Evolutionary conservation across 495 filamentous ascomycete genomes (phyloP).

Genomic region (Physcia stellaris): DNA sequence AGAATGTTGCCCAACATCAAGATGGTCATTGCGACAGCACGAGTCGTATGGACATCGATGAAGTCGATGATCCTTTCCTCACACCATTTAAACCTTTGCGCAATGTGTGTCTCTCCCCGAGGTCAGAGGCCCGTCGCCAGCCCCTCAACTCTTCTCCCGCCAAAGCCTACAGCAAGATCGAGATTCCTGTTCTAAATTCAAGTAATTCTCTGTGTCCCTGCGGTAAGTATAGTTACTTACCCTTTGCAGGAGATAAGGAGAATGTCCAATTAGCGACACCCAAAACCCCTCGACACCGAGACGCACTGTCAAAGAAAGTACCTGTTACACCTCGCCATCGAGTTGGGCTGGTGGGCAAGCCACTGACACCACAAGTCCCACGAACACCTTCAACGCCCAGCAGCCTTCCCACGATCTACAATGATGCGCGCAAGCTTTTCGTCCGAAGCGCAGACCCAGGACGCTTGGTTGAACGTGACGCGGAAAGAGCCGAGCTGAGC

Average conservation of each 20-base stretch:
- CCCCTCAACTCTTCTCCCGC: conserved; percentile 5
- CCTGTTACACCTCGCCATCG: conserved; percentile 59
- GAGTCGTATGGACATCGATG: conserved; percentile 41
- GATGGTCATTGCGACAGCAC: neutral
- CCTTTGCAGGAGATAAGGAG: conserved; percentile 16
- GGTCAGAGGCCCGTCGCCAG: neutral
- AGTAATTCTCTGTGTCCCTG: too few relatives aligned
- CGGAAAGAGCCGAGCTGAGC: conserved; percentile 57
- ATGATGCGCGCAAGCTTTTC: conserved; percentile 76
- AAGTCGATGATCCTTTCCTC: conserved; percentile 53
- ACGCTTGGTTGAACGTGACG: conserved; percentile 68
- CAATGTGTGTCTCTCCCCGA: conserved; percentile 10
- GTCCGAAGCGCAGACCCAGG: conserved; percentile 61
- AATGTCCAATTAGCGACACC: conserved; percentile 28
- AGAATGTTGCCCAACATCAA: conserved; percentile 25
- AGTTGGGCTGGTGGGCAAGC: conserved; percentile 45
- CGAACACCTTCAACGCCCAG: conserved; percentile 52
- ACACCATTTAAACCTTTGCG: conserved; percentile 5
- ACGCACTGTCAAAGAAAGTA: conserved; percentile 46
- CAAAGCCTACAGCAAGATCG: conserved; percentile 5
- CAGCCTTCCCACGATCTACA: conserved; percentile 55
- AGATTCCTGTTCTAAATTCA: neutral
- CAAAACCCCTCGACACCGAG: conserved; percentile 51
- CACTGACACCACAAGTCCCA: conserved; percentile 53
- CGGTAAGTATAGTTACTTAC: too few relatives aligned